Base-by-base conservation (phyloP, 768 basidiomycete genomes). In the Kwoniella bestiolae region DNA sequence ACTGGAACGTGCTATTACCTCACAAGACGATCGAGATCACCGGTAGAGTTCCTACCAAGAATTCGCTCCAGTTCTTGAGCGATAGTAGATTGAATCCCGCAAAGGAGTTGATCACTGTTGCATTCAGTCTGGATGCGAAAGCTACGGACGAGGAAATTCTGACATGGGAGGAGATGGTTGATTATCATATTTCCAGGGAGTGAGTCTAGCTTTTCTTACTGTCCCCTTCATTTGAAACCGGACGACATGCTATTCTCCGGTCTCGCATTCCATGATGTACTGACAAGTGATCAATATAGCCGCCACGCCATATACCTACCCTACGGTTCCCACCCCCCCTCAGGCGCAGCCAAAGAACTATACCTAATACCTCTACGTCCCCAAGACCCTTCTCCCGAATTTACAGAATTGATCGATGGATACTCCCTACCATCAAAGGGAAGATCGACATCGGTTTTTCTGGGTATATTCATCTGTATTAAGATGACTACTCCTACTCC, bases 291-390 rank as follows among this genome's bases (percentile, higher is more conserved):
- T 41, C 16, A 14, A 21, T 59, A 66, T 50, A 80, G 79, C 51
- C 79, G 79, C 44, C 72, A 77, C 61, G 78, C 69, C 2, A 31
- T 79, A 1, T 71, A 67, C 51, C 65, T 66, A 2, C 78, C 79
- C 1, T 78, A 79, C 52, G 72, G 65, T 11, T 18, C 38, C 8
- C 45, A 67, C n/a, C n/a, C 61, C 2, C 79, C 79, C 3, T 57
- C 67, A 3, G 68, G 67, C n/a, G 74, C 65, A 18, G 63, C 73
- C 5, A 76, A 70, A 61, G 79, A 80, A 57, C 34, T 77, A 25
- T 80, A 80, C 53, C 44, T 79, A 21, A 74, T 80, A 28, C 79
- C 79, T 25, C 62, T 80, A 1, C 63, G 69, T 11, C 74, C 79
- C 1, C 31, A 31, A 23, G 76, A 79, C 35, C 66, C 70, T 9